Conservation (phyloP, 208 protist species). For the Crithidia expoeki region DNA sequence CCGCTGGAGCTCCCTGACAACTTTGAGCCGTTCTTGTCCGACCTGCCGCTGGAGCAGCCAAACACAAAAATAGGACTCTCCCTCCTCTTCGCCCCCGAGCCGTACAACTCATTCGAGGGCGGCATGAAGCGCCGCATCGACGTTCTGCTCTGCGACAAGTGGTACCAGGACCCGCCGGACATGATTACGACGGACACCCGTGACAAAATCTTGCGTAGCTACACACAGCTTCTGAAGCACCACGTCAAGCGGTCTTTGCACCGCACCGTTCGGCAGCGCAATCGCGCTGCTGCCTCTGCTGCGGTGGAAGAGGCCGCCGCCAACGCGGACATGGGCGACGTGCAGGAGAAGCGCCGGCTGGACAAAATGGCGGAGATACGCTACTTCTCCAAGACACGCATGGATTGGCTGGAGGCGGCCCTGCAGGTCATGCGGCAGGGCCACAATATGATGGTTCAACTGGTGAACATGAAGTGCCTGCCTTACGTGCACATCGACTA, state of each 20-base stretch:
- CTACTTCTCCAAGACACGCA: slow-evolving; percentile 99
- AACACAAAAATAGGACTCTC: slow-evolving; percentile 95
- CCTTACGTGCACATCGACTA: slow-evolving; percentile 99
- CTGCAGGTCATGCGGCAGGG: slow-evolving; percentile 99
- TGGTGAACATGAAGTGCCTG: slow-evolving; percentile 99
- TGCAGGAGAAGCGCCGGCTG: slow-evolving; percentile 77
- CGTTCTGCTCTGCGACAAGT: slow-evolving; percentile 98
- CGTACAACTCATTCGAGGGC: slow-evolving; percentile 97
- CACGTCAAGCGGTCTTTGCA: slow-evolving; percentile 99
- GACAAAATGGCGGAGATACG: slow-evolving; percentile 95
- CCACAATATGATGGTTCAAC: slow-evolving; percentile 99
- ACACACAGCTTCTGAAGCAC: slow-evolving; percentile 99
- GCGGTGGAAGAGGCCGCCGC: slow-evolving; percentile 9
- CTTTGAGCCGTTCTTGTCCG: slow-evolving; percentile 84
- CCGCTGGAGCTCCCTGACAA: slow-evolving; percentile 52
- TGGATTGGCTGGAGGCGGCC: slow-evolving; percentile 99
- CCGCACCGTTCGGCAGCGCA: slow-evolving; percentile 53
- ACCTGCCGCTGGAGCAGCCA: slow-evolving; percentile 91
- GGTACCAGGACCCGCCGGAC: slow-evolving; percentile 96
- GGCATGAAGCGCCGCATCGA: slow-evolving; percentile 96
- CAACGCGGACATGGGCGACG: slow-evolving; percentile 19
- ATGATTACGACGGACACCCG: slow-evolving; percentile 59
- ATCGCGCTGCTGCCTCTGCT: slow-evolving; percentile 13
- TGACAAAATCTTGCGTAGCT: slow-evolving; percentile 97
- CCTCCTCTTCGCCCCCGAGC: slow-evolving; percentile 97